Percentiles rank a stretch among this genome's conserved stretches.
phyloP scores from a whole-genome alignment of 2,329 filamentous ascomycete species.

The Fusarium sp. region DNA sequence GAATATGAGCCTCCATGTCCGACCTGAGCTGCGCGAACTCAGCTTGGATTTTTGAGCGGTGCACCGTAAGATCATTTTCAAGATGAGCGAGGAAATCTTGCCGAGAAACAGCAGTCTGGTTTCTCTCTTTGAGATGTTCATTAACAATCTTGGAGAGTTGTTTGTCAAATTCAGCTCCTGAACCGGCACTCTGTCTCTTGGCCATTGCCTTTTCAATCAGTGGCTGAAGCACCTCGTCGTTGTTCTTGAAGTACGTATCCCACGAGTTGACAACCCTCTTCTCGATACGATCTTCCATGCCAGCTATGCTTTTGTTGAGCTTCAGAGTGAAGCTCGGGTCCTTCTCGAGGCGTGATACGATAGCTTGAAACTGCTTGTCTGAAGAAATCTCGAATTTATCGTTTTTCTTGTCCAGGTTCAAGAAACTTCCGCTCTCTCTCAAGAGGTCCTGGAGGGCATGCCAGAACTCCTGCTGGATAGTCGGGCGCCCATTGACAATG shows the following conservation, averaged over 20 bases:
- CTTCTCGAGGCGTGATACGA: slow-evolving; percentile 53
- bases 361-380: slow-evolving; percentile 58
- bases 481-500: slow-evolving; percentile 59
- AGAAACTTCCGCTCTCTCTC: slow-evolving; percentile 56
- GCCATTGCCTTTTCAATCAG: slow-evolving; percentile 46
- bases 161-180: slow-evolving; percentile 48
- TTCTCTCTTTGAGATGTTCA: slow-evolving; percentile 47
- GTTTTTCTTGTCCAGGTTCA: slow-evolving; percentile 55
- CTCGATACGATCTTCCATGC: slow-evolving; percentile 42
- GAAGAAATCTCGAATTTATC: slow-evolving; percentile 53
- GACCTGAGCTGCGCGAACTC: slow-evolving; percentile 53
- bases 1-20: slow-evolving; percentile 48
- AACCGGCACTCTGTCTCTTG: slow-evolving; percentile 49
- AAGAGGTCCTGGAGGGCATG: slow-evolving; percentile 67
- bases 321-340: slow-evolving; percentile 46
- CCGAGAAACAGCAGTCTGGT: slow-evolving; percentile 54
- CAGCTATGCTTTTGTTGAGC: slow-evolving; percentile 42
- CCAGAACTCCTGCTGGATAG: slow-evolving; percentile 71
- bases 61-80: slow-evolving; percentile 50
- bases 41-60: slow-evolving; percentile 52
- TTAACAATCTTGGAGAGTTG: slow-evolving; percentile 50
- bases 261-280: slow-evolving; percentile 54
- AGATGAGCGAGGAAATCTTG: slow-evolving; percentile 60
- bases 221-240: slow-evolving; percentile 52
- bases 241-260: slow-evolving; percentile 62